Evolutionary conservation across 1,284 basidiomycete genomes (phyloP).

Genomic region (Leccinum fuscescens): DNA sequence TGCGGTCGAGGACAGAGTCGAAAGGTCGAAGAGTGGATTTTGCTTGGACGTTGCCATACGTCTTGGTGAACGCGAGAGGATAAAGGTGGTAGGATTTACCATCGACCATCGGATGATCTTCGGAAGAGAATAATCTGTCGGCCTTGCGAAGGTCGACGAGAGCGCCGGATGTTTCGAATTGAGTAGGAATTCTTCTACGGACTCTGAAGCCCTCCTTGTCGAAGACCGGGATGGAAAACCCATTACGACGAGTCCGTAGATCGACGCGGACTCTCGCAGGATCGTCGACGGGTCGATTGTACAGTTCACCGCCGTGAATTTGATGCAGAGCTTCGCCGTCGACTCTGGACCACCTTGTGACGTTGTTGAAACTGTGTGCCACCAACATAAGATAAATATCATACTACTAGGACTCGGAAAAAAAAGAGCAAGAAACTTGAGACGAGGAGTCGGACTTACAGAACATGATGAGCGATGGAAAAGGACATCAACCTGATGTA

Average conservation of each 20-base stretch:
- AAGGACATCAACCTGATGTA: not conserved
- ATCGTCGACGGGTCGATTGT: not conserved
- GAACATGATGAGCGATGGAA: constrained; percentile 3
- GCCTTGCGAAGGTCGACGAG: constrained; percentile 3
- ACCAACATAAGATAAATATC: too few relatives aligned
- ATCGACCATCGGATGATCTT: not conserved
- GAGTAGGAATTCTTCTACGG: not conserved
- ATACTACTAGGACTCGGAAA: too few relatives aligned
- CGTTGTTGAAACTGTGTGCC: constrained; percentile 1
- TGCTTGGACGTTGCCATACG: constrained; percentile 2
- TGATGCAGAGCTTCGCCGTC: not conserved
- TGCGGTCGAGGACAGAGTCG: rapidly evolving
- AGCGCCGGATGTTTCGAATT: not conserved
- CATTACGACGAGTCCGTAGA: not conserved
- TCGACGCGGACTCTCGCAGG: not conserved
- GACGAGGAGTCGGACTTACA: not conserved
- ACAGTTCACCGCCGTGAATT: not conserved
- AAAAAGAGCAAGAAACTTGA: too few relatives aligned
- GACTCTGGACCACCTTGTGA: not conserved
- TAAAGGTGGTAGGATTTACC: not conserved
- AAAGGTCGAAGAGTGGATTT: not conserved
- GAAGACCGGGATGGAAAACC: not conserved
- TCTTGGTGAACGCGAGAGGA: constrained; percentile 6
- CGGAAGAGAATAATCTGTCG: not conserved
- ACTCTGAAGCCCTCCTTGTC: not conserved